Evolutionary conservation across 306 rosid genomes (phyloP), one percentile per base, ranked within the genome.

Genomic region (Prunus campanulata): DNA sequence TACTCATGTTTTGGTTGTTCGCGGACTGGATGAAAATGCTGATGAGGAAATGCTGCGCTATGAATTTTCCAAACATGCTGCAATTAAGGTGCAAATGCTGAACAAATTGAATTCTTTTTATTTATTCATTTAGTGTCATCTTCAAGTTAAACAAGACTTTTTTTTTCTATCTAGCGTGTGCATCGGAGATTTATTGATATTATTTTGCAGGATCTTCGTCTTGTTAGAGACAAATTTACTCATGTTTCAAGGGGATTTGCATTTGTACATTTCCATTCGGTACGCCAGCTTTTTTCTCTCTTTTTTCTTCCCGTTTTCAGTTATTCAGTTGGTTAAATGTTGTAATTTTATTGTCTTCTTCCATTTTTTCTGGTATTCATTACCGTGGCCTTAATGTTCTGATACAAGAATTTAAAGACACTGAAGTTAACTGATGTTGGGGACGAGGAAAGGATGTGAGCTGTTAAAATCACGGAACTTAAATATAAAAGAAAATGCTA

Each of bases 31-130:
- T 83, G 98, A 95, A 85, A 92, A 92, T 89, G 97, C 97, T 29
- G 98, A 95, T 71, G 98, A 92, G 86, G 98, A 90, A 88, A 92
- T 92, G 97, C 93, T 95, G 71, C 98, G 98, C 71, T 95, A 92
- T 82, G 98, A 95, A 72, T 95, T 95, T 80, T 95, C 97, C 51
- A 95, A 95, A 82, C 97, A 95, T 85, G 97, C 97, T 82, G 96
- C 98, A 69, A 88, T 95, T 70, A 95, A 95, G 96, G 98, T 95
- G 62, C 48, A 24, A 13, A 75, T 79, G 46, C 74, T 71, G 71
- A 78, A 70, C 30, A 29, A 50, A 15, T 69, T 11, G 72, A 16
- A 79, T 66, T 52, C 9, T 2, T 46, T 11, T 7, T 64, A 29
- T 30, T 55, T 66, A 16, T 19, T 30, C 12, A n/a, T 72, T 47